Base-by-base conservation (phyloP, 257 asterid genomes). In the Marsdenia floribunda region DNA sequence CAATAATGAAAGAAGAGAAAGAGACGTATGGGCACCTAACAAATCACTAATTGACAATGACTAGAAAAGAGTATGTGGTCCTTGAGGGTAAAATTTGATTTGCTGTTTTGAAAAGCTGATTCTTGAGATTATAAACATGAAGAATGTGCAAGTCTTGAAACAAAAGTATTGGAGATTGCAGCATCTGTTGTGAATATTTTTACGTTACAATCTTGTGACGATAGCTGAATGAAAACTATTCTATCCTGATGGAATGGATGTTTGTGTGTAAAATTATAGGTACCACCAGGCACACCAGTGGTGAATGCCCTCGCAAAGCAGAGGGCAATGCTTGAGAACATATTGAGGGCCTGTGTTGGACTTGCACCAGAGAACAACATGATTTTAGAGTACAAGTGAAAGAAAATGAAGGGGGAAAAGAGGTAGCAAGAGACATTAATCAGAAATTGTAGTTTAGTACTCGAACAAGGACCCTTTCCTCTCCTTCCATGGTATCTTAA, bases 311-410 rank as follows among this genome's bases (percentile, higher is more conserved):
- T 95, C 2, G 88, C 99, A 18, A 95, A 95, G 87, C 99, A 92
- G 79, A 79, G 99, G 76, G 90, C 98, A 19, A 95, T 95, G 99
- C 92, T 95, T 22, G 99, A 95, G 90, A 95, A 95, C 81, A 95
- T 95, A 72, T 3, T 95, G 80, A 89, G 99, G 92, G 99, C 99
- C 73, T 95, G 98, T 75, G 90, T 92, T 77, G 99, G 99, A 47
- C 84, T 95, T 87, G 96, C 99, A 58, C 98, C 99, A 6, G 99
- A 95, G 72, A 95, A 95, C 90, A 95, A 95, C 90, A 95, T 95
- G 99, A 95, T 92, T 46, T 80, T 95, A 90, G 99, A 95, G 68
- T 95, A 92, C 90, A 95, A 95, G 79, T 95, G 92, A 90, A 57
- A 53, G 42, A 42, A 7, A 7, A 35, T 29, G 33, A 29, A 29